A percentile compares a stretch with the other conserved stretches of the same genome.
Conservation (phyloP, 2,329 filamentous ascomycete species). For the Penicillium concentricum region DNA sequence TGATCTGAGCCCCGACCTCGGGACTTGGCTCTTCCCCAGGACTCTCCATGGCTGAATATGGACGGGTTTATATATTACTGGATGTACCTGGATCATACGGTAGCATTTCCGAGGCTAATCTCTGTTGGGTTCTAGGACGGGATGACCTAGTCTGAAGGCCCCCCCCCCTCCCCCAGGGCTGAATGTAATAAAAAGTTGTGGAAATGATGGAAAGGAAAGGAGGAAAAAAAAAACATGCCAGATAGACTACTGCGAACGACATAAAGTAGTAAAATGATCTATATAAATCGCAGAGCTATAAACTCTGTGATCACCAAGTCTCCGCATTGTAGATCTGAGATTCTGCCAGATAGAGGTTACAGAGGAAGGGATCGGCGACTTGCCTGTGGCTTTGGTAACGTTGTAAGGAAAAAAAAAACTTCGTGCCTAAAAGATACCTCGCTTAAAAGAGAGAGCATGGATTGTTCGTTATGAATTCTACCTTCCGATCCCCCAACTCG, state of each 20-base stretch:
- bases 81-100: background rate
- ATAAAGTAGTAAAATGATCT: background rate
- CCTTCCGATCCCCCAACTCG: slow-evolving; percentile 15
- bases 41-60: background rate
- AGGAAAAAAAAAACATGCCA: background rate
- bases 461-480: slow-evolving; percentile 20
- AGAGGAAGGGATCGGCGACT: slow-evolving; percentile 12
- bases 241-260: background rate
- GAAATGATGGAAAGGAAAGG: background rate
- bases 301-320: background rate
- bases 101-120: background rate
- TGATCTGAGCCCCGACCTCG: background rate
- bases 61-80: background rate
- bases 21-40: background rate
- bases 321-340: slow-evolving; percentile 4
- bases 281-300: background rate
- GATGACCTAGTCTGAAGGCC: background rate
- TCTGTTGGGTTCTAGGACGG: background rate
- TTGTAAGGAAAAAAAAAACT: background rate
- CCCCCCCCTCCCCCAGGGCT: background rate
- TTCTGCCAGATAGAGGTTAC: slow-evolving; percentile 4
- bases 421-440: background rate
- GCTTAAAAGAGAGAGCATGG: slow-evolving; percentile 13
- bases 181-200: background rate
- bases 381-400: slow-evolving; percentile 7